These are phyloP conservation scores for Halophytophthora polymorphica DNA, from an alignment of 352 stramenopile genomes.

Conservation along the genomic window DNA sequence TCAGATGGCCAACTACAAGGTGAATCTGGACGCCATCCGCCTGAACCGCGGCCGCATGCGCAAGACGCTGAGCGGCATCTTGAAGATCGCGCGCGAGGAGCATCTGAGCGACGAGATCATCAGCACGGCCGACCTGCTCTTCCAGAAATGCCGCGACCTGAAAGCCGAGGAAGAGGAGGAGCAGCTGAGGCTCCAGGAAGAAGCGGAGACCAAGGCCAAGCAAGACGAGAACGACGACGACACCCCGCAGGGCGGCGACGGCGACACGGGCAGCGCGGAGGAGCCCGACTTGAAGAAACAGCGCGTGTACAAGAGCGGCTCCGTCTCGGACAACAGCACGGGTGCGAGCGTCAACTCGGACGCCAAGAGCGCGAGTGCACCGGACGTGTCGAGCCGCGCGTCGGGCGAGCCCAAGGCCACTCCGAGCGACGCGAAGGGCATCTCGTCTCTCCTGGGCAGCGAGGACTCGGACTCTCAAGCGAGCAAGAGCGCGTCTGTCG, in stretches of 20 bases:
- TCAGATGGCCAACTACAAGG: slow-evolving; percentile 66
- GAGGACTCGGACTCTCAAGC: slow-evolving; percentile 26
- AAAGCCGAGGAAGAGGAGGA: slow-evolving; percentile 52
- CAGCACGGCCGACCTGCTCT: slow-evolving; percentile 47
- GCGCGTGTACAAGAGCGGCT: slow-evolving; percentile 12
- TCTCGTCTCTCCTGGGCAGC: slow-evolving; percentile 33
- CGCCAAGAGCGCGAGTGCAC: neutral
- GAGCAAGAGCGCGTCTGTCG: slow-evolving; percentile 16
- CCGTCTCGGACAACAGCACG: slow-evolving; percentile 7
- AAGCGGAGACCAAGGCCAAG: slow-evolving; percentile 18
- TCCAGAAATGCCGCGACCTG: slow-evolving; percentile 48
- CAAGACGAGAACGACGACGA: slow-evolving; percentile 18
- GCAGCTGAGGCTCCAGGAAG: slow-evolving; percentile 24
- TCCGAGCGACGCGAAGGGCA: slow-evolving; percentile 28
- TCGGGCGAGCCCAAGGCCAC: slow-evolving; percentile 4
- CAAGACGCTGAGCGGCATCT: slow-evolving; percentile 43
- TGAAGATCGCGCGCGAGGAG: slow-evolving; percentile 64
- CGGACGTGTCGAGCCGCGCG: neutral
- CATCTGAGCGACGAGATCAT: slow-evolving; percentile 55
- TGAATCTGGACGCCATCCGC: slow-evolving; percentile 51
- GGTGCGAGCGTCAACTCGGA: neutral
- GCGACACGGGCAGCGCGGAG: slow-evolving; percentile 14
- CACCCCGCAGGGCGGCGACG: slow-evolving; percentile 5
- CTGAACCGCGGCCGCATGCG: slow-evolving; percentile 43
- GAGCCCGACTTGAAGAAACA: slow-evolving; percentile 39